phyloP scores from a whole-genome alignment of 352 stramenopile species.

The Globisporangium megalacanthum region DNA sequence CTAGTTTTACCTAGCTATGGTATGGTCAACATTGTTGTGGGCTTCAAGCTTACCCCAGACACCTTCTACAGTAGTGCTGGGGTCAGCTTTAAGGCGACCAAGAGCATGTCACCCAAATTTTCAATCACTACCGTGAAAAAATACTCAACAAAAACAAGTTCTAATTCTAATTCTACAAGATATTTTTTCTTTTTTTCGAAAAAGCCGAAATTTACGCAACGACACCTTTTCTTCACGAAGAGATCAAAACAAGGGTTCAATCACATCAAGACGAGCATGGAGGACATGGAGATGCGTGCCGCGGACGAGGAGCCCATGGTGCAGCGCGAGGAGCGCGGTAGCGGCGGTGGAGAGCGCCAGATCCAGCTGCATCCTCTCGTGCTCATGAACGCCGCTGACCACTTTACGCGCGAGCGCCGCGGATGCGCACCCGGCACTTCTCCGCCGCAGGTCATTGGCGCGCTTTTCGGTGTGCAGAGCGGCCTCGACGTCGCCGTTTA shows the following conservation, averaged over 20 bases:
- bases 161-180: too few relatives aligned
- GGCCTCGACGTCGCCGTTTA: conserved; percentile 74
- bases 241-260: background rate
- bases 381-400: conserved; percentile 93
- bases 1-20: too few relatives aligned
- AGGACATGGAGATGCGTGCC: conserved; percentile 60
- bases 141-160: too few relatives aligned
- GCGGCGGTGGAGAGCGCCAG: conserved; percentile 52
- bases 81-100: too few relatives aligned
- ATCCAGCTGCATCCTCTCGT: conserved; percentile 86
- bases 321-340: conserved; percentile 37
- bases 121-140: too few relatives aligned
- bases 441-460: conserved; percentile 69
- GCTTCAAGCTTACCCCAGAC: too few relatives aligned
- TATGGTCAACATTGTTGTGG: too few relatives aligned
- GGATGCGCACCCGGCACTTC: conserved; percentile 44
- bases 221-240: background rate
- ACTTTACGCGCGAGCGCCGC: conserved; percentile 88
- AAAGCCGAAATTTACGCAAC: background rate
- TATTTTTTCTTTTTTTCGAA: too few relatives aligned
- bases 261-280: conserved; percentile 16
- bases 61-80: too few relatives aligned
- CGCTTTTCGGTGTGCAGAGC: conserved; percentile 91
- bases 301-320: conserved; percentile 31
- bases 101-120: too few relatives aligned